Percentiles rank a stretch among this genome's conserved stretches.
phyloP scores from a whole-genome alignment of 257 asterid genomes.

The Datura wrightii region DNA sequence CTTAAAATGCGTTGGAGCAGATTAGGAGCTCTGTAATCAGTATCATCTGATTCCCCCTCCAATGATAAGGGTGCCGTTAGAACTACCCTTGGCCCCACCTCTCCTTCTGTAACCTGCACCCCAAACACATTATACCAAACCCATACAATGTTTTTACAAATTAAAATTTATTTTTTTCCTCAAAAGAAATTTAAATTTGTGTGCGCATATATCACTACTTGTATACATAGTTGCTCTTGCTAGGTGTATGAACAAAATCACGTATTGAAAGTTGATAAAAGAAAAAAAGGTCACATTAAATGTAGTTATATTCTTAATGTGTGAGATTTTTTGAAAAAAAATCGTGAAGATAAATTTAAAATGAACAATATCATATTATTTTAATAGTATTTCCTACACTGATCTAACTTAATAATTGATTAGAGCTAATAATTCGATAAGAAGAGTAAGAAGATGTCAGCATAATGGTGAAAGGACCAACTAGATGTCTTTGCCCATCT shows the following conservation, averaged over 20 bases:
- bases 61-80: conserved; percentile 70
- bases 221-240: too few species aligned
- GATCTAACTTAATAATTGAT: too few species aligned
- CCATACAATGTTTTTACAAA: neutral
- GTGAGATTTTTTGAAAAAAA: too few species aligned
- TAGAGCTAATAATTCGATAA: too few species aligned
- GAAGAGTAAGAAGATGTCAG: neutral
- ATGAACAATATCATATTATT: neutral
- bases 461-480: neutral
- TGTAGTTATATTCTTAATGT: too few species aligned
- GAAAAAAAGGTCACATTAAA: neutral
- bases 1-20: conserved; percentile 67
- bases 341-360: too few species aligned
- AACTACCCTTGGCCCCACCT: conserved; percentile 40
- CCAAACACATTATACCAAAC: neutral
- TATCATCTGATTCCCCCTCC: conserved; percentile 49
- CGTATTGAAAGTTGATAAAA: neutral
- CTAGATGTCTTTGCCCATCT: neutral
- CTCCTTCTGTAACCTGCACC: conserved; percentile 50
- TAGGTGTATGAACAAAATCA: too few species aligned
- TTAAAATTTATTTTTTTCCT: too few species aligned
- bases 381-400: too few species aligned
- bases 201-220: too few species aligned
- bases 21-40: conserved; percentile 66
- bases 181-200: too few species aligned